phyloP scores from a whole-genome alignment of 2,329 filamentous ascomycete species.

The Colletotrichum destructivum region DNA sequence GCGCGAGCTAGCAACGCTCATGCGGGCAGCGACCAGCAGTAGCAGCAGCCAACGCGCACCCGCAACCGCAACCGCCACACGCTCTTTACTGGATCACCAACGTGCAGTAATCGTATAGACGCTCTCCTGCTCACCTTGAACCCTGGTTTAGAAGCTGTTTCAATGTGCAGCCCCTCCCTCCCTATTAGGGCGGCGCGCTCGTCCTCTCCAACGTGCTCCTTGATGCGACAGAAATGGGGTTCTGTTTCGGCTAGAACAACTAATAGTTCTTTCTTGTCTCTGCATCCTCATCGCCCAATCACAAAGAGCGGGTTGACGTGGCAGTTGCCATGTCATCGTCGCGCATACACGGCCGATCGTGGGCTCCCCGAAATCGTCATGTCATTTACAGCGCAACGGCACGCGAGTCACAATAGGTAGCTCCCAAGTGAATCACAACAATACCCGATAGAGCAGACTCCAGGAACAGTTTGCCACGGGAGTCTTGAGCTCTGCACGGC shows the following conservation, averaged over 20 bases:
- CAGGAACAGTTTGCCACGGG: background rate
- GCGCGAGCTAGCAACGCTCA: conserved; percentile 11
- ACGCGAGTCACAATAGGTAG: background rate
- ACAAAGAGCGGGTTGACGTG: conserved; percentile 7
- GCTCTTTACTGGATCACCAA: conserved; percentile 20
- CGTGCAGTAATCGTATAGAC: background rate
- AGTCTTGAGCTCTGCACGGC: background rate
- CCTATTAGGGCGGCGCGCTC: conserved; percentile 17
- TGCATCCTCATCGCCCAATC: conserved; percentile 12
- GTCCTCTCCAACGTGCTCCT: conserved; percentile 8
- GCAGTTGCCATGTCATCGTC: conserved; percentile 14
- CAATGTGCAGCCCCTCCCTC: conserved; percentile 1
- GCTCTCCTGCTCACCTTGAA: conserved; percentile 19
- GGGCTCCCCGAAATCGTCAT: conserved; percentile 7
- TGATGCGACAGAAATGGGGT: conserved; percentile 28
- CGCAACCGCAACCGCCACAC: background rate
- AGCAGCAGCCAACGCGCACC: background rate
- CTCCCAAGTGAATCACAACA: background rate
- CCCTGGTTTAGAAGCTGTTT: conserved; percentile 8
- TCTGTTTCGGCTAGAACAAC: conserved; percentile 40
- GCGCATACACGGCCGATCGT: background rate
- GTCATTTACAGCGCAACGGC: background rate
- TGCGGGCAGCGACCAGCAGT: background rate
- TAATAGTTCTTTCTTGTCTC: conserved; percentile 12
- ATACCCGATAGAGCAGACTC: background rate